phyloP scores from a whole-genome alignment of 31 red algal genomes.

The Odonthalia washingtoniensis region DNA sequence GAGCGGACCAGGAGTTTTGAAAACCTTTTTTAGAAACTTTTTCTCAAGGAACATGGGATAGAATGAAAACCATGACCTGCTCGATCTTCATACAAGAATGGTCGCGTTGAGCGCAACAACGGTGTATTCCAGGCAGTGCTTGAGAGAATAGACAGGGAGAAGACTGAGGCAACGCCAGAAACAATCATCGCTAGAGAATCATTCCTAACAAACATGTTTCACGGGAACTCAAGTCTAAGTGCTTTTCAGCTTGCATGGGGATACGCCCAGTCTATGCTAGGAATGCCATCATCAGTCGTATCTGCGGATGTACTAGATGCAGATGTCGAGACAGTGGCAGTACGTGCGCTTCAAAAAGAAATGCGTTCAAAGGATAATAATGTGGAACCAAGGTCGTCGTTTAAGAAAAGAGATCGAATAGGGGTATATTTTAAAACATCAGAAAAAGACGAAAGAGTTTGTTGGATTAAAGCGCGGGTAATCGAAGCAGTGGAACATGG shows the following conservation, averaged over 20 bases:
- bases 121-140: constrained; percentile 8
- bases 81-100: constrained; percentile 21
- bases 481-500: not conserved
- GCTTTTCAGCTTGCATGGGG: not conserved
- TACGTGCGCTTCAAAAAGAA: not conserved
- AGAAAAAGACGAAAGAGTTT: constrained; percentile 25
- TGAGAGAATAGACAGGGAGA: not conserved
- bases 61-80: constrained; percentile 2
- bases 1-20: constrained; percentile 32
- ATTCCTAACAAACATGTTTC: too few species aligned
- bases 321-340: not conserved
- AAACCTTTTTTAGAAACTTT: not conserved
- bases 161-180: not conserved
- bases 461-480: constrained; percentile 18
- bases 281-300: not conserved
- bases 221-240: not conserved
- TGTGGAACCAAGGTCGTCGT: not conserved
- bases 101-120: constrained; percentile 25
- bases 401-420: not conserved
- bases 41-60: constrained; percentile 13
- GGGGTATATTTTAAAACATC: constrained; percentile 9
- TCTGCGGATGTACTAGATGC: not conserved
- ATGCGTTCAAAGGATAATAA: not conserved
- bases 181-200: not conserved
- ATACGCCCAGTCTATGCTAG: not conserved